Percentiles rank a stretch among this genome's conserved stretches.
Conservation (phyloP, 495 filamentous ascomycete genomes). For the Cercophora scortea region DNA sequence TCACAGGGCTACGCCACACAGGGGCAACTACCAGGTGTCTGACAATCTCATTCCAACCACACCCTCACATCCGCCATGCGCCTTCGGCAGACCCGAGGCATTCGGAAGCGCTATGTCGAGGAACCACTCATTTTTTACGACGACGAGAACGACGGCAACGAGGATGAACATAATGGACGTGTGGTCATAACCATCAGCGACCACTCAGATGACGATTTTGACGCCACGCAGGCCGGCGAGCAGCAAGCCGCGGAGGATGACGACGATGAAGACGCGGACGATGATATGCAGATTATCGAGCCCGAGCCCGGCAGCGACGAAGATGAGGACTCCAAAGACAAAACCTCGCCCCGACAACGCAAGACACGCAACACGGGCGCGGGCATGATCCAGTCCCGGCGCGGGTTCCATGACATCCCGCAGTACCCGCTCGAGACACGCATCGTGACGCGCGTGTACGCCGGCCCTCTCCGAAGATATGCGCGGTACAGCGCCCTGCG, state of each 20-base stretch:
- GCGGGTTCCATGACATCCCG: constrained; percentile 28
- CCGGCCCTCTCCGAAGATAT: constrained; percentile 36
- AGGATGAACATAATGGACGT: too few species aligned
- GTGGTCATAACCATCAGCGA: constrained; percentile 3
- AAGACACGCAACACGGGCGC: constrained; percentile 11
- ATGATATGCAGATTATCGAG: constrained; percentile 1
- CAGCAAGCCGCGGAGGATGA: constrained; percentile 12
- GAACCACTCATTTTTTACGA: constrained; percentile 13
- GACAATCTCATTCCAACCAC: neutral
- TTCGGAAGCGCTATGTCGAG: constrained; percentile 18
- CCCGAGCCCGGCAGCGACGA: constrained; percentile 10
- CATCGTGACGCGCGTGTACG: constrained; percentile 38
- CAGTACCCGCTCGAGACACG: constrained; percentile 37
- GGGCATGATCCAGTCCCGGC: constrained; percentile 19
- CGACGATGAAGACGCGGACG: constrained; percentile 8
- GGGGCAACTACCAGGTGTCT: too few species aligned
- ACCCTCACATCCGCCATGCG: constrained; percentile 9
- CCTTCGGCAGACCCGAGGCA: constrained; percentile 12
- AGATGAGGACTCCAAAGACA: constrained; percentile 5
- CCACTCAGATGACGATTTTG: constrained; percentile 15
- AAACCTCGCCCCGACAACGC: constrained; percentile 7
- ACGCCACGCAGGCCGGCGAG: constrained; percentile 9
- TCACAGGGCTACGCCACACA: too few species aligned
- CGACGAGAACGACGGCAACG: constrained; percentile 18
- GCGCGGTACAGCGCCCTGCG: constrained; percentile 33